A percentile compares a stretch with the other conserved stretches of the same genome.
Conservation (phyloP, 257 asterid genomes). For the Linaria vulgaris region DNA sequence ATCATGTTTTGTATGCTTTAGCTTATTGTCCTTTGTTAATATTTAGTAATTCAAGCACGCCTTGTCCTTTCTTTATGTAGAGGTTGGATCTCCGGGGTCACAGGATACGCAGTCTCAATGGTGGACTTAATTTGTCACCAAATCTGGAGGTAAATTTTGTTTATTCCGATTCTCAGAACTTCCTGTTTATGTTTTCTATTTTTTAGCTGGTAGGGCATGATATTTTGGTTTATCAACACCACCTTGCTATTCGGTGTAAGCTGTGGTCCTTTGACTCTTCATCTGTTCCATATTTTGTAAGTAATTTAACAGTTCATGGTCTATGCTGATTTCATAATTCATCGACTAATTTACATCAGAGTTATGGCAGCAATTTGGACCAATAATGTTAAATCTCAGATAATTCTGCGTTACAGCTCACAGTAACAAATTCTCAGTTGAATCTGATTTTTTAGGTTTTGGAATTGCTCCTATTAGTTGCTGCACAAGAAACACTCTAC, state of each 20-base stretch:
- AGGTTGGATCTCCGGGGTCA: constrained; percentile 99
- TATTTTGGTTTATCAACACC: neutral
- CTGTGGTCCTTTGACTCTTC: neutral
- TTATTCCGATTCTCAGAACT: constrained; percentile 16
- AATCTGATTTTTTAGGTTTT: constrained; percentile 1
- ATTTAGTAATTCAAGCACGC: constrained; percentile 21
- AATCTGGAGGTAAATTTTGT: constrained; percentile 72
- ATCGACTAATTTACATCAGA: constrained; percentile 1
- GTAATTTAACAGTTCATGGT: constrained; percentile 13
- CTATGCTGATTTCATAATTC: neutral
- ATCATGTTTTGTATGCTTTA: constrained; percentile 13
- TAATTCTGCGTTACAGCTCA: neutral
- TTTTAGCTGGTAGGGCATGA: constrained; percentile 2
- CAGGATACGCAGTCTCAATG: constrained; percentile 76
- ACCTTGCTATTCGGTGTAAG: constrained; percentile 17
- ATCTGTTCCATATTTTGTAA: constrained; percentile 6
- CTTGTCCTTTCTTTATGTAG: constrained; percentile 41
- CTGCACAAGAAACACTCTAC: neutral
- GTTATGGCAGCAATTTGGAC: neutral
- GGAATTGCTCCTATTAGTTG: constrained; percentile 7
- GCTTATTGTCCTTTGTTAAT: constrained; percentile 9
- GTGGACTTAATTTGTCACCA: constrained; percentile 76
- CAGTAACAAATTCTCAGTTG: neutral
- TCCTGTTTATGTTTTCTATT: constrained; percentile 9
- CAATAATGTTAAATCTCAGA: neutral